Base-by-base conservation (phyloP, 148 eudicot genomes). In the Simmondsia chinensis region DNA sequence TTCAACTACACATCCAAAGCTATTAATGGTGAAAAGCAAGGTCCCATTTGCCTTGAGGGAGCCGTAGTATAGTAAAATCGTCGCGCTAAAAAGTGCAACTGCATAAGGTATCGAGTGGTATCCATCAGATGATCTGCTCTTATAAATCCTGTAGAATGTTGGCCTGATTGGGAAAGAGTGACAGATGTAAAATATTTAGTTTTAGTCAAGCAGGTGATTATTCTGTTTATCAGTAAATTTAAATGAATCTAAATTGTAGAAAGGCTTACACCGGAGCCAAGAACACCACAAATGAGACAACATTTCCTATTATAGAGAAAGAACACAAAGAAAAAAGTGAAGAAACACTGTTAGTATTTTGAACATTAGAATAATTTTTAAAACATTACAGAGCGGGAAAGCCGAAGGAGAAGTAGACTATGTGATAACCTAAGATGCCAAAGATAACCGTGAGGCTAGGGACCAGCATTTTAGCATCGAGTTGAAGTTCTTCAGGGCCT, bases 81-180 rank as follows among this genome's bases (percentile, higher is more conserved):
- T 52, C 7, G 87, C 81, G 47, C 87, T 79, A 56, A 79, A 75
- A 9, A 79, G 60, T 10, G 71, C 82, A 28, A 79, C 79, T 20
- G 54, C 42, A 54, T 79, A 79, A 7, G 87, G 87, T 50, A 79
- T 48, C 35, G 82, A 50, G 30, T 79, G 76, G 43, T 50, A 79
- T 30, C 82, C 87, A 36, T 72, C 78, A 8, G 87, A 75, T 40
- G 78, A 61, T 69, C 66, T 72, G 32, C 48, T 68, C 54, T 51
- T 65, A 57, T 45, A 61, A 20, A 79, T 75, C 31, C 52, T 62
- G 66, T 68, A 65, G 49, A 79, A 79, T 4, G 87, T 79, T 39
- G 87, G 76, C 68, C 87, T 79, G 57, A 32, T 20, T 46, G 24
- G 36, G n/a, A 35, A 18, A n/a, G 41, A 29, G 17, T 33, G n/a